Evolutionary conservation across 2,329 filamentous ascomycete species (phyloP), one percentile per base, ranked within the genome.

Genomic region (Aspergillus sp.): DNA sequence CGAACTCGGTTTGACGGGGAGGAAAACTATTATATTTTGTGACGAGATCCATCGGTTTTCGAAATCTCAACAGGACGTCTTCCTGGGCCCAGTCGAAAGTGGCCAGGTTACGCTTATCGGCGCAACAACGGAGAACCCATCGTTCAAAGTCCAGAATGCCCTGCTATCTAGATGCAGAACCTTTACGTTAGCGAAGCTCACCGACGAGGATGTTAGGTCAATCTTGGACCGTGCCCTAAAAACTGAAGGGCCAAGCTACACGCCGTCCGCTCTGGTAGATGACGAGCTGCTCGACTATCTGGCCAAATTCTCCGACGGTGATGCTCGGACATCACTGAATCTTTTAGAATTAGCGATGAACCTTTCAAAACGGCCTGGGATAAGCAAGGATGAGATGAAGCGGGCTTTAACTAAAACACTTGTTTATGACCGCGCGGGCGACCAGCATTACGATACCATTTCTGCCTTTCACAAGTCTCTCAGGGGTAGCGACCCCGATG

Each of bases 361-460:
- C 37, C 81, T 96, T 0, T 87, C 89, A 3, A 82, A 78, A 33
- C 82, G 84, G 6, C 80, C 83, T 0, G 79, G 81, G 9, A 87
- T 89, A 62, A 95, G 90, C 0, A 86, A 88, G 61, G 87, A 89
- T 6, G 84, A 87, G 58, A 86, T 99, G 70, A 96, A 96, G 71
- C 81, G 86, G 1, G 84, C 90, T 2, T 81, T 99, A 9, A 98
- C 93, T 2, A 93, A 93, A 71, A 98, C 93, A 0, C 81, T 98
- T 2, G 92, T 98, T 14, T 98, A 98, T 76, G 95, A 99, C 74
- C 87, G 95, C 55, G 90, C 90, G 0, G 93, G 95, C 52, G 95
- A 99, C 75, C 91, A 96, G 72, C 95, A 98, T 77, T 99, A 98
- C 78, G 93, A 99, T 71, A 95, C 90, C 53, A 98, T 99, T 68